Evolutionary conservation across 148 eudicot species (phyloP).

Genomic region (Fagopyrum tataricum): DNA sequence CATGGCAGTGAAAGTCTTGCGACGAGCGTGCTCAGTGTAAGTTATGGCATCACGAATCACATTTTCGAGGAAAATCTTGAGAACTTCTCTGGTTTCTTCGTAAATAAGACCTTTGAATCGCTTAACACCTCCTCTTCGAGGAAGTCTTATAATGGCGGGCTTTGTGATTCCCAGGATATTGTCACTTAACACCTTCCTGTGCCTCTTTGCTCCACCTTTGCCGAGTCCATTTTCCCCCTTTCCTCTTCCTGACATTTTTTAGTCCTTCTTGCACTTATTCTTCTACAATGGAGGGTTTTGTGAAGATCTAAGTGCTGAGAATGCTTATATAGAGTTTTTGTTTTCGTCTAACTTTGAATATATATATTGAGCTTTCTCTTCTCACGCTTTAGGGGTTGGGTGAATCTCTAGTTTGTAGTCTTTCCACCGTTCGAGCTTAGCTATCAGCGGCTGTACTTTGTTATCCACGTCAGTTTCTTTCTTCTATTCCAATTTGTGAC

Average conservation of each 20-base stretch:
- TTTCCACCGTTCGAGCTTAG: background rate
- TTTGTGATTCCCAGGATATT: conserved; percentile 13
- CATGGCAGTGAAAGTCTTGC: conserved; percentile 15
- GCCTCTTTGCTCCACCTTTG: conserved; percentile 16
- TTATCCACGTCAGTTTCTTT: background rate
- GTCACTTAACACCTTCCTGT: conserved; percentile 14
- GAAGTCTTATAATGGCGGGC: conserved; percentile 13
- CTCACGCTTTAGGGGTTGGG: background rate
- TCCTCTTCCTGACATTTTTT: conserved; percentile 14
- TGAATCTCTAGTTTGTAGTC: background rate
- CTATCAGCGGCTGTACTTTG: conserved; percentile 3
- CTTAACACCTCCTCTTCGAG: conserved; percentile 17
- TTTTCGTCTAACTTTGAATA: background rate
- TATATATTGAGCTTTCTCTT: background rate
- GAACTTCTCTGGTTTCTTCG: conserved; percentile 12
- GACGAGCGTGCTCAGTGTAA: conserved; percentile 14
- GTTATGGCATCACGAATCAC: conserved; percentile 12
- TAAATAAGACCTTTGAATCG: conserved; percentile 11
- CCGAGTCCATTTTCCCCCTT: conserved; percentile 13
- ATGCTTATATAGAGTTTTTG: background rate
- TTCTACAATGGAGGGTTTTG: conserved; percentile 5
- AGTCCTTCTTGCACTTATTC: background rate
- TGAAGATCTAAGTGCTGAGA: background rate
- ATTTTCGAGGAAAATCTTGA: conserved; percentile 14
- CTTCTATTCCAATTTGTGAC: background rate